Base-by-base conservation (phyloP, 2,329 filamentous ascomycete genomes). In the Dothidotthia symphoricarpi region DNA sequence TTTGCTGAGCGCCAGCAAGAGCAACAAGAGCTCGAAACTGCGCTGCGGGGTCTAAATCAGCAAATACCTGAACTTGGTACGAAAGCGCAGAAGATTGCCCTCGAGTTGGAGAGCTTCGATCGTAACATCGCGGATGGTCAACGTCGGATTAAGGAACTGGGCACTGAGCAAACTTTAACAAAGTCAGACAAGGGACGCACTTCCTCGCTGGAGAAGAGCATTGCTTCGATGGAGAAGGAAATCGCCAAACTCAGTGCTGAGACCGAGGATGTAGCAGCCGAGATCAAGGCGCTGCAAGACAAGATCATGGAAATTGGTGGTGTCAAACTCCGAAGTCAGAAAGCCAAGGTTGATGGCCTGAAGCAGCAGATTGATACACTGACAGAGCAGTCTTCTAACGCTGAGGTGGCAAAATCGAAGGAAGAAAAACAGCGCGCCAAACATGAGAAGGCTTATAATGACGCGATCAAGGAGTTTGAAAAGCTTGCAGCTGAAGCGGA, bases 251-350 rank as follows among this genome's bases (percentile, higher is more conserved):
- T 98, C 8, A 87, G 82, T 45, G 75, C 80, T 8, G 88, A 97
- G 68, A 96, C 86, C n/a, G 81, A 86, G 1, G 93, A 84, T 30
- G 82, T 95, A 7, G 93, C 98, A 63, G 83, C 84, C 16, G 93
- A 97, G 67, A 97, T 98, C 69, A 91, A 95, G 69, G 77, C 77
- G 14, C 75, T 98, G 1, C 91, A 98, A 63, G 85, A 93, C 75
- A 95, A 90, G 74, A 98, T 98, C 59, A 97, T 98, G 93, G 85
- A 96, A 67, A 85, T 95, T 47, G 93, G 93, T 60, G 93, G 93
- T 68, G 89, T 97, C 58, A 89, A 88, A 69, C 81, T 98, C 13
- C 84, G 93, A 38, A 80, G 84, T 13, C 91, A 98, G 64, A 90
- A 93, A 55, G 83, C 88, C 45, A 94, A 86, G 73, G 89, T 98